Conservation (phyloP, 805 yeast genomes). For the Lachancea sp. region DNA sequence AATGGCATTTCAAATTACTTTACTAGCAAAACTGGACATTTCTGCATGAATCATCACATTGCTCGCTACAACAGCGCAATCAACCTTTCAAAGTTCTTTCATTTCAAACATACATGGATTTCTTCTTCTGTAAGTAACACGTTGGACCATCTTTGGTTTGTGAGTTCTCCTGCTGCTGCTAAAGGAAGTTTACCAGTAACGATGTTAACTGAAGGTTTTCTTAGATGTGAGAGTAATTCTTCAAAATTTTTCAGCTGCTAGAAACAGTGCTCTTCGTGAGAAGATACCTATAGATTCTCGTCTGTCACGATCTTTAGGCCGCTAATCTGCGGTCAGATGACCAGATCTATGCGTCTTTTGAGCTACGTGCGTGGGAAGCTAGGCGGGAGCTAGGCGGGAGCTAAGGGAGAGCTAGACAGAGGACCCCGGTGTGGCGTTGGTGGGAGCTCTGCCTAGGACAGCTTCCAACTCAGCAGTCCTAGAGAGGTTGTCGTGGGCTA, state of each 20-base stretch:
- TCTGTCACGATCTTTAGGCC: not conserved
- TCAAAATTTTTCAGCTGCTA: slow-evolving; percentile 1
- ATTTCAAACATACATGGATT: slow-evolving; percentile 80
- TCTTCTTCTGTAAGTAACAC: slow-evolving; percentile 99
- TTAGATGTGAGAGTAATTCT: not conserved
- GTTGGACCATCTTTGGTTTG: slow-evolving; percentile 82
- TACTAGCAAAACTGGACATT: not conserved
- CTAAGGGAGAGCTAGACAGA: not conserved
- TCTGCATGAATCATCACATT: not conserved
- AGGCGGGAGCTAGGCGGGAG: not conserved
- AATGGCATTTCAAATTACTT: no score
- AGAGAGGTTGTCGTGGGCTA: no score
- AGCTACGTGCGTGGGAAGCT: not conserved
- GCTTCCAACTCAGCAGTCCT: no score
- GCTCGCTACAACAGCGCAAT: not conserved
- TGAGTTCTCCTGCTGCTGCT: slow-evolving; percentile 11
- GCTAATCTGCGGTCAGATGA: not conserved
- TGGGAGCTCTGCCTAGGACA: no score
- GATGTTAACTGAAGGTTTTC: not conserved
- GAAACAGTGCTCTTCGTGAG: not conserved
- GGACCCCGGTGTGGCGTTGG: not conserved
- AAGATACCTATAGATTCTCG: not conserved
- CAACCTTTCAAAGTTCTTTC: not conserved
- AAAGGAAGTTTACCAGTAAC: not conserved
- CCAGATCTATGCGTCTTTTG: not conserved